Evolutionary conservation across 2,329 filamentous ascomycete genomes (phyloP).

Genomic region (Fusarium torreyae): DNA sequence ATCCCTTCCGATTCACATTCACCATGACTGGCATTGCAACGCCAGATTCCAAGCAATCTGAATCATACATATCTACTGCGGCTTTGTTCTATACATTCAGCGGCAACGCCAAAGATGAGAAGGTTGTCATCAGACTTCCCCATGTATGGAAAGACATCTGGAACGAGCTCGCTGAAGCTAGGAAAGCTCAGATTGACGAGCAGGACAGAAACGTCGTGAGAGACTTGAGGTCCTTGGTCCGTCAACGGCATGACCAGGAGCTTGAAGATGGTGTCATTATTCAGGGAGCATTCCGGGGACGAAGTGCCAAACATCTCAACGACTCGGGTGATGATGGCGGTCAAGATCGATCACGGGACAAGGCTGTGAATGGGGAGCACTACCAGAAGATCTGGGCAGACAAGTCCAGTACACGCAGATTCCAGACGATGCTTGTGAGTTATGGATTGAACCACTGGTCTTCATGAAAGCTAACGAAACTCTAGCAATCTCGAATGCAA

Average conservation of each 20-base stretch:
- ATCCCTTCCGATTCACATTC: conserved; percentile 72
- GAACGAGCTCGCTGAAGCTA: conserved; percentile 80
- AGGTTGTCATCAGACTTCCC: conserved; percentile 83
- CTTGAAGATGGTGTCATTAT: conserved; percentile 82
- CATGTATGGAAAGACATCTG: conserved; percentile 88
- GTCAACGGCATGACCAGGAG: conserved; percentile 77
- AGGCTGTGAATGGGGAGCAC: conserved; percentile 61
- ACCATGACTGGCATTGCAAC: conserved; percentile 83
- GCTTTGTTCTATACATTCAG: conserved; percentile 87
- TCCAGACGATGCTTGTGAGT: conserved; percentile 82
- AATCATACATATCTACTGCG: conserved; percentile 85
- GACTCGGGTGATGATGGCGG: conserved; percentile 66
- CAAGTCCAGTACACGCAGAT: conserved; percentile 72
- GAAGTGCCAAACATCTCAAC: conserved; percentile 63
- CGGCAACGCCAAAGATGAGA: conserved; percentile 86
- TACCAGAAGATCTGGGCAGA: conserved; percentile 73
- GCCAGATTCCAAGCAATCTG: conserved; percentile 84
- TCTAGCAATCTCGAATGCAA: conserved; percentile 75
- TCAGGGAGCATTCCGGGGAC: conserved; percentile 80
- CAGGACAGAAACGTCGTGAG: conserved; percentile 79
- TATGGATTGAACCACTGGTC: not conserved
- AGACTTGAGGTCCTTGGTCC: conserved; percentile 78
- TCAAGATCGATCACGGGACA: conserved; percentile 61
- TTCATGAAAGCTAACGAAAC: conserved; percentile 26
- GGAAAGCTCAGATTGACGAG: conserved; percentile 79